Base-by-base conservation (phyloP, 768 basidiomycete species). In the Xerocomellus dryophilus region DNA sequence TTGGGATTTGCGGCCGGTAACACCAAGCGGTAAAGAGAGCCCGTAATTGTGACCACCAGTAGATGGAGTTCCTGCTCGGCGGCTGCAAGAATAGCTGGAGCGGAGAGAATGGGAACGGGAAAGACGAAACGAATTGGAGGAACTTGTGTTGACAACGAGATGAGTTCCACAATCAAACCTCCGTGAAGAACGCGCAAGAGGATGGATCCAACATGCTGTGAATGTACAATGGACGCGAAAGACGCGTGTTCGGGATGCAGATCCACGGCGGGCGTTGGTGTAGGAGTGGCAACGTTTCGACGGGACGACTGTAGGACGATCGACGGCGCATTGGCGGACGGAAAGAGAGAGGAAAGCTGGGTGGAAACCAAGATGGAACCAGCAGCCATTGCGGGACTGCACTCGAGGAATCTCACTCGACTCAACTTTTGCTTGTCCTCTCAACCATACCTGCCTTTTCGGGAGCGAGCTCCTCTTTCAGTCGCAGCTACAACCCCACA, bases 81-180 rank as follows among this genome's bases (percentile, higher is more conserved):
- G 48, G 69, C 76, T 17, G 84, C 66, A 62, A 88, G 80, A 47
- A 93, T 64, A 20, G 84, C 79, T 3, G 92, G 90, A 44, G 78
- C 73, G 12, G 85, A 76, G 25, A 90, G 68, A 46, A 93, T 69
- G 35, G 79, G 65, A 10, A 87, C 82, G 35, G 90, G 90, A 61
- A 92, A 90, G 59, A 88, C 77, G 66, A 94, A 82, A 53, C 90
- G 84, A 57, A 93, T 78, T 17, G 90, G 84, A 31, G 79, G 75
- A 3, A 84, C 73, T 58, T 82, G 74, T 2, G 79, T 77, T 6
- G 88, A 82, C 42, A 92, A 74, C n/a, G 90, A 89, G 35, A 84
- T 65, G 43, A 95, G 80, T 64, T 94, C 90, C 40, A 92, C 70
- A 46, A 91, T 84, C 57, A 83, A 71, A 23, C 85, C 86, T 42